Evolutionary conservation across 306 rosid species (phyloP).

Genomic region (Cicer bijugum): DNA sequence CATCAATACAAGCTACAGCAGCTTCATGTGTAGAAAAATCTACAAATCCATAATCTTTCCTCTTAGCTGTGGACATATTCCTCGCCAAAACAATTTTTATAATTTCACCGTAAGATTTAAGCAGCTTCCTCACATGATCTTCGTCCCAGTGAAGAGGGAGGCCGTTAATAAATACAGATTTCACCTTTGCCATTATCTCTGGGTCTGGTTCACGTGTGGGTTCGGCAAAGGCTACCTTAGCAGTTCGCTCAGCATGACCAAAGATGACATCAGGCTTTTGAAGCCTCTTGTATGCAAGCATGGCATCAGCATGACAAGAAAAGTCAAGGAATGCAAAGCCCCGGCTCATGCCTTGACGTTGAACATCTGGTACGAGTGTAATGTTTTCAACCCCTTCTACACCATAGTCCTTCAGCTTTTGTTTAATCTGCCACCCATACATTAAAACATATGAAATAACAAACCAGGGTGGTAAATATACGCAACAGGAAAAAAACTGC

Average conservation of each 20-base stretch:
- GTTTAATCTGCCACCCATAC: slow-evolving; percentile 63
- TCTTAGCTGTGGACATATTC: slow-evolving; percentile 73
- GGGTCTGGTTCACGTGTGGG: slow-evolving; percentile 73
- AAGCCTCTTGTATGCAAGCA: slow-evolving; percentile 86
- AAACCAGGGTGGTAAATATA: slow-evolving; percentile 32
- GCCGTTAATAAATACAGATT: slow-evolving; percentile 78
- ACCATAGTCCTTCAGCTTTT: slow-evolving; percentile 75
- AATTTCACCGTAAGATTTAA: slow-evolving; percentile 72
- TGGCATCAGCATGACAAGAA: slow-evolving; percentile 74
- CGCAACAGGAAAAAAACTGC: slow-evolving; percentile 16
- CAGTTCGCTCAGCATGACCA: slow-evolving; percentile 85
- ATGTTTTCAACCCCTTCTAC: slow-evolving; percentile 75
- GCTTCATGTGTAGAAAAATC: slow-evolving; percentile 84
- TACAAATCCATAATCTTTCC: slow-evolving; percentile 88
- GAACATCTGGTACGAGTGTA: slow-evolving; percentile 71
- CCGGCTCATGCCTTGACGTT: slow-evolving; percentile 68
- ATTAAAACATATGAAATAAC: slow-evolving; percentile 43
- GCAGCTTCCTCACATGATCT: slow-evolving; percentile 55
- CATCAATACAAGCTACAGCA: slow-evolving; percentile 69
- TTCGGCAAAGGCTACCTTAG: slow-evolving; percentile 89
- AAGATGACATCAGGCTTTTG: slow-evolving; percentile 81
- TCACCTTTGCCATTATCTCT: slow-evolving; percentile 79
- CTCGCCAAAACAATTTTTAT: slow-evolving; percentile 63
- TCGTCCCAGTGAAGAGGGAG: slow-evolving; percentile 82
- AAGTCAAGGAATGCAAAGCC: slow-evolving; percentile 87